These are phyloP conservation scores for Verticillium tricorpus DNA, from an alignment of 2,329 filamentous ascomycete genomes.

Conservation along the genomic window DNA sequence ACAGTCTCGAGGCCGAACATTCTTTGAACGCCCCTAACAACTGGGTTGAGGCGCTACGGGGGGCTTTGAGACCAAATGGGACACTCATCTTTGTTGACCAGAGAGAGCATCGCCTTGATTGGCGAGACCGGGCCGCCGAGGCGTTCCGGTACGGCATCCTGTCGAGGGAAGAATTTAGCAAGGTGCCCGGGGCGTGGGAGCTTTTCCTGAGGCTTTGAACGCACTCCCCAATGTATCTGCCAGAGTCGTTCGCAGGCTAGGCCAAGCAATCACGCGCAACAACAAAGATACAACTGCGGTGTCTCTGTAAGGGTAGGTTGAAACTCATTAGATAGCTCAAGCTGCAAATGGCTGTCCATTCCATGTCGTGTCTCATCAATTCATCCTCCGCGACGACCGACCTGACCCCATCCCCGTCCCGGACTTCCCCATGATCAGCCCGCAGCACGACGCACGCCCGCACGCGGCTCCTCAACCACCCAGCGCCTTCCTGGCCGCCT, in stretches of 20 bases:
- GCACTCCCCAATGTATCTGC: no score
- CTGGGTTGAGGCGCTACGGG: slow-evolving; percentile 9
- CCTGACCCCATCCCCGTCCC: background rate
- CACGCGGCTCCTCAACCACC: background rate
- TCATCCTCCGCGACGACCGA: background rate
- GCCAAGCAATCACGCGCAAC: no score
- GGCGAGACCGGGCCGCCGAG: no score
- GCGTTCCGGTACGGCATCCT: no score
- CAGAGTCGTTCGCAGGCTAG: no score
- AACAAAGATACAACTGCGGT: no score
- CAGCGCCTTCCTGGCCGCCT: background rate
- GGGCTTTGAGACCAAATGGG: slow-evolving; percentile 7
- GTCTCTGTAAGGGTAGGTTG: background rate
- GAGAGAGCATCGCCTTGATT: background rate
- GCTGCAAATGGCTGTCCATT: background rate
- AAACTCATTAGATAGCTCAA: background rate
- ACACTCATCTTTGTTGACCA: slow-evolving; percentile 7
- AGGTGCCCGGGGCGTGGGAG: no score
- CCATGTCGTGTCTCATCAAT: background rate
- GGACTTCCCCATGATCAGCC: background rate
- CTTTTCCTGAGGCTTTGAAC: no score
- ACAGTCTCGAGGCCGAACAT: slow-evolving; percentile 3
- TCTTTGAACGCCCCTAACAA: slow-evolving; percentile 5
- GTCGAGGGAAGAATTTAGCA: no score
- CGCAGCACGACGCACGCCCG: background rate